Base-by-base conservation (phyloP, 345 rosid species). In the Citrus reticulata region DNA sequence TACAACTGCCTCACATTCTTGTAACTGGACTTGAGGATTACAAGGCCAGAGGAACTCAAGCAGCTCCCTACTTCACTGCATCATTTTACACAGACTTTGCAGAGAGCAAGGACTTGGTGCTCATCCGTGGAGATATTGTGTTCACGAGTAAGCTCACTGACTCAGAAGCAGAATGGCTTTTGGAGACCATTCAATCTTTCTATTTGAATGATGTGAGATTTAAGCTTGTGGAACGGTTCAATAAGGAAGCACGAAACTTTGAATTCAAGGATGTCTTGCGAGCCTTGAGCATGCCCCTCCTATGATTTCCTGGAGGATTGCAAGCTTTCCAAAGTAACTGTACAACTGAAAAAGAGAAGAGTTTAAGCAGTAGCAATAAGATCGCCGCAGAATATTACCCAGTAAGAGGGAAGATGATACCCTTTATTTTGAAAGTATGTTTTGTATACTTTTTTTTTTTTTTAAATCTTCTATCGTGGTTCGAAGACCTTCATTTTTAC, bases 21-120 rank as follows among this genome's bases (percentile, higher is more conserved):
- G 91, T 93, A 84, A 95, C 98, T 3, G 94, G 99, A 81, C 97
- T 94, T 19, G 99, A 96, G 88, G 99, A 95, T 88, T 95, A 95
- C 91, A 95, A 91, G 86, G 96, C 97, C 55, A 90, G 95, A 82
- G 98, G 99, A 85, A 90, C 98, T 80, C 98, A 96, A 86, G 97
- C 97, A 3, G 70, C 99, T 78, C 99, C 97, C 6, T 94, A 94
- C 86, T 81, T 89, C 71, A 90, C 95, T 0, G 83, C 79, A 35
- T 42, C 92, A 0, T 96, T 86, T 78, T 96, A 93, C 90, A 90
- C 91, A 2, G 97, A 96, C 58, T 90, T 96, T 35, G 84, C 90
- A 27, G 97, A 94, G 75, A 94, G 86, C 75, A 96, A 91, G 82
- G 97, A 88, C 82, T 79, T 94, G 88, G 97, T 96, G 29, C 91